These are phyloP conservation scores for Saccharum spontaneum DNA, from an alignment of 176 grass and related monocot species.

Conservation along the genomic window DNA sequence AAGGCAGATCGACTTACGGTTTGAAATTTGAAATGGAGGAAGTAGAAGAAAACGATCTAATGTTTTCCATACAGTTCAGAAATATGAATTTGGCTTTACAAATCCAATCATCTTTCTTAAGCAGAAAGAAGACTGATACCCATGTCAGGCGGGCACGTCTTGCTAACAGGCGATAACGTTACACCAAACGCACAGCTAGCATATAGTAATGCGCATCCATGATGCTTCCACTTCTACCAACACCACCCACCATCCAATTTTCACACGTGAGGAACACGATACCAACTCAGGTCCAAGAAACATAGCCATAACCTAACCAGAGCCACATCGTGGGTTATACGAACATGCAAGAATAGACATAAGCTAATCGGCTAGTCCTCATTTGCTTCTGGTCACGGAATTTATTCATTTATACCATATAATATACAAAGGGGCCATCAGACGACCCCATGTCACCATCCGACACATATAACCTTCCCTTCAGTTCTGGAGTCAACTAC, in stretches of 20 bases:
- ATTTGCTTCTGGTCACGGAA: conserved; percentile 2
- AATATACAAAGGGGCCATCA: conserved; percentile 49
- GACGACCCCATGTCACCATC: conserved; percentile 29
- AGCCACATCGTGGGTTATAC: background rate
- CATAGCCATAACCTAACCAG: background rate
- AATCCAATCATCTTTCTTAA: background rate
- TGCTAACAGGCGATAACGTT: conserved; percentile 9
- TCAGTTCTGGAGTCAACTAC: conserved; percentile 50
- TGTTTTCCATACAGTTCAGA: background rate
- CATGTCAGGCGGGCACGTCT: conserved; percentile 19
- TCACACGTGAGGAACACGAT: background rate
- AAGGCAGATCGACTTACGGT: too few relatives aligned
- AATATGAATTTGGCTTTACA: background rate
- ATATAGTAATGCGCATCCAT: background rate
- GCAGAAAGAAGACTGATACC: background rate
- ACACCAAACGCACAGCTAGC: background rate
- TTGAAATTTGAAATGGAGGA: too few relatives aligned
- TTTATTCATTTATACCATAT: conserved; percentile 47
- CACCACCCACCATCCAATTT: background rate
- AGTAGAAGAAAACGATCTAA: background rate
- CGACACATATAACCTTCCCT: conserved; percentile 35
- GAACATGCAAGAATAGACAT: background rate
- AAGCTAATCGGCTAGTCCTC: background rate
- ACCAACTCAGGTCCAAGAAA: background rate
- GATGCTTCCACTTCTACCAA: background rate